Conservation (phyloP, 2,329 filamentous ascomycete species). For the Cucurbitaria berberidis region DNA sequence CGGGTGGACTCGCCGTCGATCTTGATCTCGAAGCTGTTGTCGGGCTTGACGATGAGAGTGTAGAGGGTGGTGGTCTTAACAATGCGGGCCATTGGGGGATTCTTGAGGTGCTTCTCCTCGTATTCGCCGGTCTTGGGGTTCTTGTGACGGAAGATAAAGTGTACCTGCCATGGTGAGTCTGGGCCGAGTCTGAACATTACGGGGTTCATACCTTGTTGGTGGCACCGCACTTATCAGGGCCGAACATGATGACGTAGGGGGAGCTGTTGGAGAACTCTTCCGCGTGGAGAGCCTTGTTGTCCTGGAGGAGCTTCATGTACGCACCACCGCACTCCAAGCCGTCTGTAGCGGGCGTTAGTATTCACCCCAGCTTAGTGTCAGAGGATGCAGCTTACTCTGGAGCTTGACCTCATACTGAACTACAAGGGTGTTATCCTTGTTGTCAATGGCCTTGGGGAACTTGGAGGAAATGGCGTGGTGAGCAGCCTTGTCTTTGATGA, state of each 20-base stretch:
- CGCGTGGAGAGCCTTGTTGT: conserved; percentile 94
- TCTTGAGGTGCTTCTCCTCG: conserved; percentile 97
- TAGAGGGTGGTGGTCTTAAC: conserved; percentile 93
- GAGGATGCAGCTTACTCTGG: conserved; percentile 72
- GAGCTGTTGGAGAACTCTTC: conserved; percentile 98
- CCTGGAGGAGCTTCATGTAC: conserved; percentile 98
- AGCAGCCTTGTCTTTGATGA: conserved; percentile 96
- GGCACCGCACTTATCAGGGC: conserved; percentile 97
- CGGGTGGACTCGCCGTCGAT: conserved; percentile 89
- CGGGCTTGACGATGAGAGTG: conserved; percentile 93
- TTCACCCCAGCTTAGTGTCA: neutral
- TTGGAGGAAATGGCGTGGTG: conserved; percentile 99
- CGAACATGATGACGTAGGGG: conserved; percentile 99
- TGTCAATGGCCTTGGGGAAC: conserved; percentile 94
- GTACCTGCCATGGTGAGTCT: conserved; percentile 56
- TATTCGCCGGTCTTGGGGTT: conserved; percentile 99
- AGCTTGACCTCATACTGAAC: conserved; percentile 99
- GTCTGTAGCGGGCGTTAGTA: conserved; percentile 61
- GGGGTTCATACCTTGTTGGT: conserved; percentile 83
- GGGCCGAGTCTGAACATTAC: conserved; percentile 3
- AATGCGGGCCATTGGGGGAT: conserved; percentile 83
- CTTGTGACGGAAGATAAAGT: conserved; percentile 99
- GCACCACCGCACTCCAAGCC: conserved; percentile 97
- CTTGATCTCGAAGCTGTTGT: conserved; percentile 93
- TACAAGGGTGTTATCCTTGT: conserved; percentile 95